Evolutionary conservation across 345 rosid species (phyloP), one percentile per base, ranked within the genome.

Genomic region (Turritis glabra): DNA sequence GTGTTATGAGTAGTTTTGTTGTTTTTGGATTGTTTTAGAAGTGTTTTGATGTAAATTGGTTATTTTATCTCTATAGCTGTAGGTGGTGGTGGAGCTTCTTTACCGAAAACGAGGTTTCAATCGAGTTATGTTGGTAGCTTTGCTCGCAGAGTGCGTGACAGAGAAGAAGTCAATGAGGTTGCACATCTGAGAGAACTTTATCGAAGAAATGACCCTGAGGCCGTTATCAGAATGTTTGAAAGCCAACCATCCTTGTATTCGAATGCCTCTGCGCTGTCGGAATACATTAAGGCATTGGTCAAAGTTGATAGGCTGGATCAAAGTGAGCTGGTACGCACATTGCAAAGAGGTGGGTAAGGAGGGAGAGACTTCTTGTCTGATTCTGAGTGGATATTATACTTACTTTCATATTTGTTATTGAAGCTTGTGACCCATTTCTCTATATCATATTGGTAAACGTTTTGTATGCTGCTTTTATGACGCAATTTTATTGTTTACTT

Each of bases 201-300:
- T 81, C 84, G 82, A 41, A 84, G 87, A 78, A 91, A 91, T 50
- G 97, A 94, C 76, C 93, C 95, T 64, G 97, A 94, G 80, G 89
- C 90, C 23, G 89, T 94, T 56, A 91, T 94, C 77, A 83, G 90
- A 76, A 58, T 82, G 37, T 94, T 88, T 71, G 97, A 94, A 82
- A 91, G 87, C 80, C 89, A 82, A 60, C 88, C 97, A 48, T 87
- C 96, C 5, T 77, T 91, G 61, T 89, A 94, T 62, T 77, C 79
- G 8, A 91, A 85, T 67, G 67, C 84, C 14, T 78, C 89, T 23
- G 97, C 98, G 1, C 70, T 94, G 22, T 81, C 95, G 2, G 92
- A 94, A 59, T 94, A 94, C 53, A 88, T 94, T 8, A 94, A 88
- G 84, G 97, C 98, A 23, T 79, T 94, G 69, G 96, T 90, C 27